Percentiles rank a stretch among this genome's conserved stretches.
These are phyloP conservation scores for Volvox reticuliferus DNA, from an alignment of 139 green algal species.

Conservation along the genomic window DNA sequence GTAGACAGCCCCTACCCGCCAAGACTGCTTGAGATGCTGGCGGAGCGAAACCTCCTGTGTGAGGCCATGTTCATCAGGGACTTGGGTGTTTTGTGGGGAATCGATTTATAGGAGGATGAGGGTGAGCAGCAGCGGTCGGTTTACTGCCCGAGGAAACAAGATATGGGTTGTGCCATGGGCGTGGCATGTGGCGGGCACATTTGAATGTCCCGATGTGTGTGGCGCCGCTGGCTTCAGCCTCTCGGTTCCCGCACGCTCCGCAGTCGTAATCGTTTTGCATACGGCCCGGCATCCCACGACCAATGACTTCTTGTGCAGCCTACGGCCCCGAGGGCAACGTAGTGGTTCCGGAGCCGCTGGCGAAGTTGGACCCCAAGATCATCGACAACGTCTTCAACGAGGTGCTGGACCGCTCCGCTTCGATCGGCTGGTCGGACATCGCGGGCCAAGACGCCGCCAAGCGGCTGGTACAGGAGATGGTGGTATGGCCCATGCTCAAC, in stretches of 20 bases:
- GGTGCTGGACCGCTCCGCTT: conserved; percentile 3
- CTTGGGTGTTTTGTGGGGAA: not conserved
- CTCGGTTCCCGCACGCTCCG: no score
- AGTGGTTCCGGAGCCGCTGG: conserved; percentile 26
- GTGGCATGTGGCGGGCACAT: not conserved
- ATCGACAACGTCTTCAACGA: conserved; percentile 62
- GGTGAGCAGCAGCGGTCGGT: no score
- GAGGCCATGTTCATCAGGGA: not conserved
- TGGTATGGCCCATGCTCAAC: conserved; percentile 98
- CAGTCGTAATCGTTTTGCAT: no score
- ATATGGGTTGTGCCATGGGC: not conserved
- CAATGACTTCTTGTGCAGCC: not conserved
- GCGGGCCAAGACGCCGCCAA: conserved; percentile 87
- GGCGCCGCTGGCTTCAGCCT: no score
- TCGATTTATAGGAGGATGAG: no score
- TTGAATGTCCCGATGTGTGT: no score
- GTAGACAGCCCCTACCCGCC: conserved; percentile 61
- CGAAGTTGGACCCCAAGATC: conserved; percentile 63
- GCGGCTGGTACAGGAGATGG: conserved; percentile 92
- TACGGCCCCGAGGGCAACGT: conserved; percentile 26
- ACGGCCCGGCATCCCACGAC: no score
- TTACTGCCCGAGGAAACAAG: no score
- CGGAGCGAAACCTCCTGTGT: conserved; percentile 47
- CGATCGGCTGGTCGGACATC: conserved; percentile 77
- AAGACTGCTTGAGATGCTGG: conserved; percentile 75